Evolutionary conservation across 2,329 filamentous ascomycete genomes (phyloP).

Genomic region (Xylariaceae sp.): DNA sequence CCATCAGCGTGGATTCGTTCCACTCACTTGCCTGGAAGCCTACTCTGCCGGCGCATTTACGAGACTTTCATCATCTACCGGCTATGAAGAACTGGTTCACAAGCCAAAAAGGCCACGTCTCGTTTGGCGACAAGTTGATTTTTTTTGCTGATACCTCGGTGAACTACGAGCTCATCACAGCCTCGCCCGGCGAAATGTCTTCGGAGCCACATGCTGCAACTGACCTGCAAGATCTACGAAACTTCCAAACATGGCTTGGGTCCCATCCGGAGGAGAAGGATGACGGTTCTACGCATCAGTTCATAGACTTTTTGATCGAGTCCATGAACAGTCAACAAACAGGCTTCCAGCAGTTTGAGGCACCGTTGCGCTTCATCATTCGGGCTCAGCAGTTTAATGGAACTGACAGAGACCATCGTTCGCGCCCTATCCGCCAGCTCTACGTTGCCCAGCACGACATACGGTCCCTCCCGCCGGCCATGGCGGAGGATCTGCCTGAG

Average conservation of each 20-base stretch:
- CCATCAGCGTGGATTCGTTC: constrained; percentile 20
- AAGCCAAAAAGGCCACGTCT: constrained; percentile 1
- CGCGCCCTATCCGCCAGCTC: constrained; percentile 39
- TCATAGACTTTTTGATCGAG: constrained; percentile 27
- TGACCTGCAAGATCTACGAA: constrained; percentile 7
- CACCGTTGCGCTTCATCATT: constrained; percentile 60
- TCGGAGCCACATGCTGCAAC: neutral
- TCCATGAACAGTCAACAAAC: constrained; percentile 18
- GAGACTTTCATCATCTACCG: constrained; percentile 18
- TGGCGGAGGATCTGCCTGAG: constrained; percentile 62
- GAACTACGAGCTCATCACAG: constrained; percentile 28
- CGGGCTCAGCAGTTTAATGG: constrained; percentile 48
- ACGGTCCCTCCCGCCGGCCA: constrained; percentile 54
- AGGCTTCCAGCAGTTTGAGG: constrained; percentile 52
- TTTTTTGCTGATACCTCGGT: constrained; percentile 20
- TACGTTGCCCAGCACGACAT: constrained; percentile 85
- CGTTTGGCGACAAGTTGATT: constrained; percentile 21
- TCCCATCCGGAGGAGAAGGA: constrained; percentile 1
- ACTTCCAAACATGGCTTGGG: constrained; percentile 22
- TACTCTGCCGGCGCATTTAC: constrained; percentile 18
- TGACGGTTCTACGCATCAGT: constrained; percentile 5
- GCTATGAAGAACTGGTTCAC: constrained; percentile 29
- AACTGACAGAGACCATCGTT: constrained; percentile 5
- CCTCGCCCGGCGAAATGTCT: neutral
- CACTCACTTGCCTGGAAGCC: constrained; percentile 22